Evolutionary conservation across 768 basidiomycete genomes (phyloP), one percentile per base, ranked within the genome.

Genomic region (Lyophyllum atratum): DNA sequence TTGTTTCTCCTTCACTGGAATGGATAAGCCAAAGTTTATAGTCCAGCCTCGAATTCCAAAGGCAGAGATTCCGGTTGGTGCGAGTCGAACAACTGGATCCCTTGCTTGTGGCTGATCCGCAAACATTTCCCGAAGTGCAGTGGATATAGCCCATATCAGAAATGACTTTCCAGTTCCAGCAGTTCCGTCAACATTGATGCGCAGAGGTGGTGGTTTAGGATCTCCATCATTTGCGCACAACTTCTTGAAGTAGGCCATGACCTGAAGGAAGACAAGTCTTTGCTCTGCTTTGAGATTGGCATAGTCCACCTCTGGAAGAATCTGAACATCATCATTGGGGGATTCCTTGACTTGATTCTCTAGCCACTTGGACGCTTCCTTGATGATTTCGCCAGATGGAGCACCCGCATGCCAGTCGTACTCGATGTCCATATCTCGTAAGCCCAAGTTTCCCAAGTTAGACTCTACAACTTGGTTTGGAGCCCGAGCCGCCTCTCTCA

Each of bases 151-250:
- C 56, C 65, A 64, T 24, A 69, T 70, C 0, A 69, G 53, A 44
- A 64, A 65, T 31, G 69, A 64, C 52, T 69, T 70, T 40, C 68
- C 64, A 44, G 62, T 64, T 15, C 69, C 69, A n/a, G 68, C 66
- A n/a, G 67, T 66, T 6, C 65, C 68, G 60, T 70, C 68, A 15
- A 69, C 57, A 54, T 70, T 68, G 48, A 69, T 56, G 19, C 29
- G 24, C 21, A 56, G 26, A 3, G 49, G 49, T 25, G 48, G 42
- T 45, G 55, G 55, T 22, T 56, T 56, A 14, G n/a, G 37, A 44
- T 26, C 25, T 22, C 29, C 55, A 52, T 48, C 33, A 47, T 44
- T 25, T 46, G 25, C 44, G n/a, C 22, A 17, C 1, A 58, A 19
- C 45, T 52, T 58, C 40, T 58, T 58, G 26, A 52, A 58, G 21